Evolutionary conservation across 2,329 filamentous ascomycete genomes (phyloP).

Genomic region (Ophiocordyceps unilateralis): DNA sequence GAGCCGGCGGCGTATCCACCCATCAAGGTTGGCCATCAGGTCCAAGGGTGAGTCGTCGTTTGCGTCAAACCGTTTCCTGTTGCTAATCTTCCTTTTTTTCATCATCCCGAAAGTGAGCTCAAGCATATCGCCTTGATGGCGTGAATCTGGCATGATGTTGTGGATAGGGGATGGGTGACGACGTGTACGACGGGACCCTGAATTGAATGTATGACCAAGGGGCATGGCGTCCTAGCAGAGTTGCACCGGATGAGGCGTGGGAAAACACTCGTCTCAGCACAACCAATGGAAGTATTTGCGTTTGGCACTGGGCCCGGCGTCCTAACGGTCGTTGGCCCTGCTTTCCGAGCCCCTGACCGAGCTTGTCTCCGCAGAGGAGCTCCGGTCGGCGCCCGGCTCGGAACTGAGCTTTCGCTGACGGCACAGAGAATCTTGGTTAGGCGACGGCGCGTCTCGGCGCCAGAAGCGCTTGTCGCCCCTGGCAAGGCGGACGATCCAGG

Average conservation of each 20-base stretch:
- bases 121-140: conserved; percentile 36
- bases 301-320: too few relatives aligned
- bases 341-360: not conserved
- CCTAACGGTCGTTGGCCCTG: not conserved
- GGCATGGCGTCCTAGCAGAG: too few relatives aligned
- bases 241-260: too few relatives aligned
- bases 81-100: not conserved
- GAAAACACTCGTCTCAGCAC: too few relatives aligned
- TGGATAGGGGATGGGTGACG: not conserved
- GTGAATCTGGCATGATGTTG: conserved; percentile 7
- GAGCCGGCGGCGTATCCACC: conserved; percentile 26
- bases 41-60: conserved; percentile 29
- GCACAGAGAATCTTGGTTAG: not conserved
- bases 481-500: conserved; percentile 48
- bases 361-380: not conserved
- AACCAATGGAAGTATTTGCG: too few relatives aligned
- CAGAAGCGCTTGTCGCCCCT: conserved; percentile 62
- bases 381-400: conserved; percentile 2
- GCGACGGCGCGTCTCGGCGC: conserved; percentile 19
- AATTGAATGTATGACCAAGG: too few relatives aligned
- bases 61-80: not conserved
- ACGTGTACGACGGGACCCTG: not conserved
- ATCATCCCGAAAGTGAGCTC: conserved; percentile 21
- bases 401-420: conserved; percentile 5
- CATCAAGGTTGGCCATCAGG: conserved; percentile 43